These are phyloP conservation scores for Platanthera guangdongensis DNA, from an alignment of 106 monocot species.

Conservation along the genomic window DNA sequence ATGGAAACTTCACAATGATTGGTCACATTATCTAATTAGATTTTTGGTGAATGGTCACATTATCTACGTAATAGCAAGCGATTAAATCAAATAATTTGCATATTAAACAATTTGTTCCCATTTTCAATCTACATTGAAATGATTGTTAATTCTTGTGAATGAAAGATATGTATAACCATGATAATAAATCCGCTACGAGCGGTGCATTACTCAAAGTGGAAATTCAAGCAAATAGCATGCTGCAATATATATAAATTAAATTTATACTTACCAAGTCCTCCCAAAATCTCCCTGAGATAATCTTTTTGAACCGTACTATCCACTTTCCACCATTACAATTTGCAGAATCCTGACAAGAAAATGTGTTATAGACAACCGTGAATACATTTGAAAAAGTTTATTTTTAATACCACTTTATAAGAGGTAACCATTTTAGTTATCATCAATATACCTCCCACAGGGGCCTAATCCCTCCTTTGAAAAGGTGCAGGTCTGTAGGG, in stretches of 20 bases:
- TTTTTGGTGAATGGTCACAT: too few species aligned
- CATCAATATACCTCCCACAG: constrained; percentile 77
- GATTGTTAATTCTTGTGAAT: not conserved
- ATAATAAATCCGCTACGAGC: not conserved
- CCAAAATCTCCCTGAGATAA: constrained; percentile 92
- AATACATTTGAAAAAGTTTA: not conserved
- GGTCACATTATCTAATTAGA: too few species aligned
- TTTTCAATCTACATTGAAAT: not conserved
- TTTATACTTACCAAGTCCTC: constrained; percentile 74
- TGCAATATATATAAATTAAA: not conserved
- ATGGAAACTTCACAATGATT: too few species aligned
- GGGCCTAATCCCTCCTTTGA: constrained; percentile 91
- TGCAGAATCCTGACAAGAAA: constrained; percentile 16
- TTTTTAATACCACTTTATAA: not conserved
- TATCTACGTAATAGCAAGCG: not conserved
- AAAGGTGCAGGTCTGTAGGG: constrained; percentile 92
- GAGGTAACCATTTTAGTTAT: not conserved
- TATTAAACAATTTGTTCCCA: not conserved
- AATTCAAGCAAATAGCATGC: not conserved
- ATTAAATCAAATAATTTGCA: not conserved
- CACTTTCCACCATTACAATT: constrained; percentile 53
- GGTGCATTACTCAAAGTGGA: not conserved
- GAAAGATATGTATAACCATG: not conserved
- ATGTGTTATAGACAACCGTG: not conserved
- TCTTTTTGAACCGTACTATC: constrained; percentile 92